phyloP scores from a whole-genome alignment of 2,329 filamentous ascomycete genomes.

The Colletotrichum costaricense region DNA sequence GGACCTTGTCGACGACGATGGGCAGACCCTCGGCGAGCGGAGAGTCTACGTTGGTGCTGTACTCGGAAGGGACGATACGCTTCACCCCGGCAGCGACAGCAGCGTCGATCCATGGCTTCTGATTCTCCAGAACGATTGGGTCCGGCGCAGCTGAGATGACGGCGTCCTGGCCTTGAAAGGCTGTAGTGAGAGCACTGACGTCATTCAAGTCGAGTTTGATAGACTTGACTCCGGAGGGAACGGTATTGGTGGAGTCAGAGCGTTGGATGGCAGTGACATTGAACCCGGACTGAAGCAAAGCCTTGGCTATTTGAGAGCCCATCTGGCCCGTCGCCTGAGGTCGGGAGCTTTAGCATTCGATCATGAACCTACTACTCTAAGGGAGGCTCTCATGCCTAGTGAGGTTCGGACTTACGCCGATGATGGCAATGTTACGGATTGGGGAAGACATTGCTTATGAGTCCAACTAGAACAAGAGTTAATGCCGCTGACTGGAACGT shows the following conservation, averaged over 20 bases:
- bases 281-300: slow-evolving; percentile 46
- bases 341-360: neutral
- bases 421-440: slow-evolving; percentile 8
- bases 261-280: slow-evolving; percentile 50
- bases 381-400: too few relatives aligned
- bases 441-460: neutral
- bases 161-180: slow-evolving; percentile 67
- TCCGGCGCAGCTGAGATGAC: slow-evolving; percentile 61
- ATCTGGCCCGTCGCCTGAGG: slow-evolving; percentile 45
- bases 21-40: slow-evolving; percentile 36
- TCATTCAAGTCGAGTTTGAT: slow-evolving; percentile 47
- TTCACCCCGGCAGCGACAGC: slow-evolving; percentile 63
- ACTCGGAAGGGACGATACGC: slow-evolving; percentile 66
- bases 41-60: slow-evolving; percentile 45
- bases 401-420: slow-evolving; percentile 1
- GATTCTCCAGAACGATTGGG: slow-evolving; percentile 48
- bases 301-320: slow-evolving; percentile 44
- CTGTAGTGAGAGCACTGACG: slow-evolving; percentile 58
- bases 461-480: too few relatives aligned
- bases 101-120: slow-evolving; percentile 62
- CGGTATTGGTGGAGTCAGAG: slow-evolving; percentile 52
- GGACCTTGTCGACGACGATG: slow-evolving; percentile 38
- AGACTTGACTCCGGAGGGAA: slow-evolving; percentile 44
- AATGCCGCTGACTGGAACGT: fast-evolving
- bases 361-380: too few relatives aligned